Evolutionary conservation across 805 yeast species (phyloP).

Genomic region (Wickerhamiella bombiphila): DNA sequence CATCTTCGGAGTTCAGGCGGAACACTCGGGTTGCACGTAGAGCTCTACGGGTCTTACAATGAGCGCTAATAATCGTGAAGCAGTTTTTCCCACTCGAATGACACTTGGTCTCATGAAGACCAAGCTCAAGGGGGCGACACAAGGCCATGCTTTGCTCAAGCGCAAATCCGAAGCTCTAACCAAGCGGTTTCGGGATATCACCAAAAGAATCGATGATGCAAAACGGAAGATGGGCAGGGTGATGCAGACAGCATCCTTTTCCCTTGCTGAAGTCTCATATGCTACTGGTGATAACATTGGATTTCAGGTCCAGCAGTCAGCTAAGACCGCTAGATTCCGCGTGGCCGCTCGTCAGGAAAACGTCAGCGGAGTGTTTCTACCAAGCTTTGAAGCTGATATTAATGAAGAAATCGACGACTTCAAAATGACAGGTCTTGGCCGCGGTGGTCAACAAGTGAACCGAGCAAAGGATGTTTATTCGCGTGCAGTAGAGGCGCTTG

Average conservation of each 20-base stretch:
- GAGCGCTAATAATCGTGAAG: constrained; percentile 42
- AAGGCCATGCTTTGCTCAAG: constrained; percentile 84
- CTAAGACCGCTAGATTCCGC: constrained; percentile 72
- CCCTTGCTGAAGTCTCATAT: constrained; percentile 90
- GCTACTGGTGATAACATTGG: constrained; percentile 96
- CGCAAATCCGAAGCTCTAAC: constrained; percentile 96
- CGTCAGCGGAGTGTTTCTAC: constrained; percentile 88
- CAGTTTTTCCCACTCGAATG: constrained; percentile 96
- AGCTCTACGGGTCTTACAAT: no score
- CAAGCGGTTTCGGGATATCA: constrained; percentile 89
- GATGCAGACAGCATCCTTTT: constrained; percentile 96
- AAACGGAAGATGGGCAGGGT: constrained; percentile 96
- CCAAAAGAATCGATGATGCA: constrained; percentile 85
- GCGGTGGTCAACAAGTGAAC: constrained; percentile 98
- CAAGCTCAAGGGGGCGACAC: constrained; percentile 92
- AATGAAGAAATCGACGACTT: constrained; percentile 83
- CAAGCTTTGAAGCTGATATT: constrained; percentile 76
- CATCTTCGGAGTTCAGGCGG: no score
- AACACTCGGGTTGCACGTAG: no score
- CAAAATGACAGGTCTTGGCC: constrained; percentile 89
- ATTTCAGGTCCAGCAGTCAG: constrained; percentile 91
- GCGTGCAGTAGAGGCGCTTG: constrained; percentile 91
- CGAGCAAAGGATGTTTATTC: constrained; percentile 87
- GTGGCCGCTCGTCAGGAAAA: constrained; percentile 88
- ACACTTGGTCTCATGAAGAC: constrained; percentile 89